These are phyloP conservation scores for Mycosarcoma mackinlayi DNA, from an alignment of 1,284 basidiomycete species.

Conservation along the genomic window DNA sequence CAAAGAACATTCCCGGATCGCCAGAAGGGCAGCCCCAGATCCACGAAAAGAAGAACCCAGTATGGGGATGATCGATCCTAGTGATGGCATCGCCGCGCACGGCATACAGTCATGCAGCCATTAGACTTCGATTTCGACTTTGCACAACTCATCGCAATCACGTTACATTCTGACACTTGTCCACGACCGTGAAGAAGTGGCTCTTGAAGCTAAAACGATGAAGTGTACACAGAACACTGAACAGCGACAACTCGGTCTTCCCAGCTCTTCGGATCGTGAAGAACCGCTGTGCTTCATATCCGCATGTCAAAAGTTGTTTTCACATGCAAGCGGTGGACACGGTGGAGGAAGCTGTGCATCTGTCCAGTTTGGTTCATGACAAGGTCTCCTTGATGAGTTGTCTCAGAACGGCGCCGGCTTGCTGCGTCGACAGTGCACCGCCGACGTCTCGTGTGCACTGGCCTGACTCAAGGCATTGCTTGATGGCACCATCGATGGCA, in stretches of 20 bases:
- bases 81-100: neutral
- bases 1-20: constrained; percentile 90
- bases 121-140: constrained; percentile 14
- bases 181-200: no score
- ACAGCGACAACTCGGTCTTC: no score
- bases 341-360: no score
- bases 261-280: no score
- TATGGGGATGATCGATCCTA: constrained; percentile 70
- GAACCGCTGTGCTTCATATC: no score
- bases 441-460: constrained; percentile 87
- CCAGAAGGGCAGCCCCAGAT: constrained; percentile 86
- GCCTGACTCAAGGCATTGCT: constrained; percentile 85
- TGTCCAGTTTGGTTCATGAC: no score
- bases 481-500: constrained; percentile 86
- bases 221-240: no score
- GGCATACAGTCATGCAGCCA: neutral
- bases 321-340: no score
- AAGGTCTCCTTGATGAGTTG: constrained; percentile 77
- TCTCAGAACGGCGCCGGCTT: constrained; percentile 77
- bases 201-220: no score
- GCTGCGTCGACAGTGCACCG: constrained; percentile 78
- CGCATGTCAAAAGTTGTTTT: no score
- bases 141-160: constrained; percentile 10
- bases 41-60: constrained; percentile 87
- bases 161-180: constrained; percentile 12